These are phyloP conservation scores for Niebla homalea DNA, from an alignment of 495 filamentous ascomycete genomes.

Conservation along the genomic window DNA sequence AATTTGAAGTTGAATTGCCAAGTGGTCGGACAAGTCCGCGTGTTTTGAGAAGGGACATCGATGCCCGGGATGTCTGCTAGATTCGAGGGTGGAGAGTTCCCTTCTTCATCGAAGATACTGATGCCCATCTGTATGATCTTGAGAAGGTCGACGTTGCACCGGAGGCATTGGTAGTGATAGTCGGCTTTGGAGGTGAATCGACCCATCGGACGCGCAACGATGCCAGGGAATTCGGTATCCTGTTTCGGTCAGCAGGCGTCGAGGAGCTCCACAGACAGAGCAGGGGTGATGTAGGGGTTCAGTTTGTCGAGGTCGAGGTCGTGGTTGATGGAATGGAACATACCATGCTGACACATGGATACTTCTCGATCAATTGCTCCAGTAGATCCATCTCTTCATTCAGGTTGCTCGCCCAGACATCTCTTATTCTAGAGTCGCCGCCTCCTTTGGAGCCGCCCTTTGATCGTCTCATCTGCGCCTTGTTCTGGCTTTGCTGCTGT, in stretches of 20 bases:
- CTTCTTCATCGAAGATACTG: slow-evolving; percentile 76
- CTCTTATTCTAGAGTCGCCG: slow-evolving; percentile 66
- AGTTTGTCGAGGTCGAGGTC: too few species aligned
- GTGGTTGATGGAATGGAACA: slow-evolving; percentile 24
- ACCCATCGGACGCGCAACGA: slow-evolving; percentile 90
- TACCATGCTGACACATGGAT: slow-evolving; percentile 95
- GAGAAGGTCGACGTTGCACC: slow-evolving; percentile 91
- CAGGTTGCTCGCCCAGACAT: slow-evolving; percentile 88
- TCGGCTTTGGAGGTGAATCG: slow-evolving; percentile 86
- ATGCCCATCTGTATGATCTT: slow-evolving; percentile 96
- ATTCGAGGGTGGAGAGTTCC: slow-evolving; percentile 64
- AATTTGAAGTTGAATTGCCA: slow-evolving; percentile 99
- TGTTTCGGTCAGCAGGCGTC: slow-evolving; percentile 22
- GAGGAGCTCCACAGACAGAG: neutral
- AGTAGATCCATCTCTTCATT: slow-evolving; percentile 77
- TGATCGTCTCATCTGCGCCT: slow-evolving; percentile 37
- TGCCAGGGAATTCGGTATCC: slow-evolving; percentile 97
- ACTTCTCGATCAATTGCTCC: slow-evolving; percentile 69
- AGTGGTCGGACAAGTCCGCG: slow-evolving; percentile 64
- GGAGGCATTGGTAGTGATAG: slow-evolving; percentile 96
- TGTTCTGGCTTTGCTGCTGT: slow-evolving; percentile 41
- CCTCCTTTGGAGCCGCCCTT: slow-evolving; percentile 27
- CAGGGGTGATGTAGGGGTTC: neutral
- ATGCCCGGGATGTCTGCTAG: slow-evolving; percentile 43
- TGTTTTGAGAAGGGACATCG: slow-evolving; percentile 33